A percentile compares a stretch with the other conserved stretches of the same genome.
These are phyloP conservation scores for Pyricularia sp. DNA, from an alignment of 2,329 filamentous ascomycete genomes.

Conservation along the genomic window DNA sequence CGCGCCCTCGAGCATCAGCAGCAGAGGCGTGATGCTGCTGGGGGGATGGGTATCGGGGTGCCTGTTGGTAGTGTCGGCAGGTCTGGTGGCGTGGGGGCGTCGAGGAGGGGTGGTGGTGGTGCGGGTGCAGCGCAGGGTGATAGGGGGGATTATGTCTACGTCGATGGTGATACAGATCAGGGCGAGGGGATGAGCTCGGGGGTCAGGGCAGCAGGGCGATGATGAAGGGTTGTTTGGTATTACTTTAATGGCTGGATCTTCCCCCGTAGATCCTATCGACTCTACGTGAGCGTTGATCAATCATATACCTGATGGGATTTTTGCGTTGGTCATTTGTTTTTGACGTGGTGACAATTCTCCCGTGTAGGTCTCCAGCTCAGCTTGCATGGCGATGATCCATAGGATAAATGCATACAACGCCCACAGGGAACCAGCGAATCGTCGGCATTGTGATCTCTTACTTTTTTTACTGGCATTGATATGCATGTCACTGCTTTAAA, in stretches of 20 bases:
- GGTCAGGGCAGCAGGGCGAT: not conserved
- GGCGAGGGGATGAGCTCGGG: not conserved
- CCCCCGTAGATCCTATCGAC: not conserved
- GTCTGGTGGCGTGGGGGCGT: not conserved
- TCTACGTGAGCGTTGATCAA: not conserved
- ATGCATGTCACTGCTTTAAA: not conserved
- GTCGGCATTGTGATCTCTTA: not conserved
- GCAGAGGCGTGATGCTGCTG: slow-evolving; percentile 11
- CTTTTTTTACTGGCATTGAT: not conserved
- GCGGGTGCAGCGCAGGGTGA: not conserved
- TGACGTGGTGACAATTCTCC: not conserved
- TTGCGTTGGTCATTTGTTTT: not conserved
- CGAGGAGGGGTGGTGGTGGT: not conserved
- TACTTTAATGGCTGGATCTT: not conserved
- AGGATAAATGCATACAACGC: not conserved
- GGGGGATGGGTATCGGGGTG: not conserved
- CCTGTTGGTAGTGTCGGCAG: slow-evolving; percentile 6
- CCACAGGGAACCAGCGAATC: not conserved
- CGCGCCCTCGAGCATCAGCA: slow-evolving; percentile 33
- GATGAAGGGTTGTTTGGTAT: not conserved
- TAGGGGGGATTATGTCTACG: not conserved
- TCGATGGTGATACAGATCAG: not conserved
- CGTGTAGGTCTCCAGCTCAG: not conserved
- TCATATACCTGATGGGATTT: not conserved
- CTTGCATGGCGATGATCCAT: not conserved